Evolutionary conservation across 2,329 filamentous ascomycete genomes (phyloP), one percentile per base, ranked within the genome.

Genomic region (Chaetoscypha palmicola): DNA sequence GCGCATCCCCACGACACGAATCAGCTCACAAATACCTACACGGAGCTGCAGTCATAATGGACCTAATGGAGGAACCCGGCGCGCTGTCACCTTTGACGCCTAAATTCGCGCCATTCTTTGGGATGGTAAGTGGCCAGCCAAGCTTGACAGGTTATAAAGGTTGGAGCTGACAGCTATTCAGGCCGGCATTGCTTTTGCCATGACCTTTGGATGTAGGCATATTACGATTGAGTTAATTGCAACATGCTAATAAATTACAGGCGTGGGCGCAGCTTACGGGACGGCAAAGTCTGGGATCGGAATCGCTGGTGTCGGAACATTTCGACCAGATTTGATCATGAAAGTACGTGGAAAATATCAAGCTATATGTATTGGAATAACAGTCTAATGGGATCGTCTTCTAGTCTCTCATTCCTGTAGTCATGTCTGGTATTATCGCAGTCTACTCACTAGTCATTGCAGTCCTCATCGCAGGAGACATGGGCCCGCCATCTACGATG

Each of bases 341-440:
- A 97, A 96, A 85, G 37, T 39, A 39, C 17, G 23, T n/a, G 4
- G 16, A 28, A 24, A 23, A 14, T 9, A 17, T 11, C 19, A 5
- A 38, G 19, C 3, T n/a, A 23, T 38, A 19, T n/a, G 4, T 14
- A 21, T n/a, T 4, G n/a, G 35, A 38, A 38, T 11, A 21, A 12
- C 5, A 10, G 35, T n/a, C 35, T 38, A 24, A 38, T 38, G 35
- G 19, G 11, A n/a, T n/a, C n/a, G n/a, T 21, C 17, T 3, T 16
- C 9, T 12, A 39, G 37, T 39, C 37, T 11, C 23, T 97, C 69
- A 91, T 97, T 55, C 92, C 92, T 67, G 92, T 97, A 71, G 95
- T 98, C 82, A 98, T 98, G 92, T 92, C 92, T 77, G 92, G 92
- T 97, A 98, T 98, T 71, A 97, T 98, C 72, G 92, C 88, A 85